phyloP scores from a whole-genome alignment of 2,329 filamentous ascomycete genomes.

The Aureobasidium musti region DNA sequence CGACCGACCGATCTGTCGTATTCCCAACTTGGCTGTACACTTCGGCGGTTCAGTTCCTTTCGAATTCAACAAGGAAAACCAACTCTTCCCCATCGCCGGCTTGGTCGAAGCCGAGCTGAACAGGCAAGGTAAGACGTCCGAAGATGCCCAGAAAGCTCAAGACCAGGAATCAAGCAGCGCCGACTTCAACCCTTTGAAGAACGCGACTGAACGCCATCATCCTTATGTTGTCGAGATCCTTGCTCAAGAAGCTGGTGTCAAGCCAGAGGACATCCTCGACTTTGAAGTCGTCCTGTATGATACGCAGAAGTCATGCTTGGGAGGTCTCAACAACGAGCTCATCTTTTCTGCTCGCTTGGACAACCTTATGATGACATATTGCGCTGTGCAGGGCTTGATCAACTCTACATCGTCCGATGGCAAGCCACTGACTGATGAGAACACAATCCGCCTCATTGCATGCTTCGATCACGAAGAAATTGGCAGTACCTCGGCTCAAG shows the following conservation, averaged over 20 bases:
- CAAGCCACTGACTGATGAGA: constrained; percentile 65
- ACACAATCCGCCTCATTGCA: constrained; percentile 83
- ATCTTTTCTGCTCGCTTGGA: constrained; percentile 95
- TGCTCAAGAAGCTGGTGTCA: constrained; percentile 72
- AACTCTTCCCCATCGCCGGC: constrained; percentile 90
- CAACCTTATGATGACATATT: constrained; percentile 96
- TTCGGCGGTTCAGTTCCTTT: constrained; percentile 84
- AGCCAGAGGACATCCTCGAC: constrained; percentile 74
- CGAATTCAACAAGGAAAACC: constrained; percentile 94
- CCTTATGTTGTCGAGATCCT: constrained; percentile 83
- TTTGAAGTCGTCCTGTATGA: constrained; percentile 98
- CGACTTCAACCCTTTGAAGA: constrained; percentile 73
- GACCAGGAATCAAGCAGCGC: constrained; percentile 43
- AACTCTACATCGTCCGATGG: constrained; percentile 66
- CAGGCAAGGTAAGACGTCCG: constrained; percentile 60
- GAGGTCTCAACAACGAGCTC: constrained; percentile 88
- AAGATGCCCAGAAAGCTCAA: constrained; percentile 49
- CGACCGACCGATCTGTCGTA: constrained; percentile 83
- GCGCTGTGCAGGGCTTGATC: constrained; percentile 81
- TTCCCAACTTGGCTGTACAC: constrained; percentile 93
- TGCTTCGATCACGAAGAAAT: constrained; percentile 99
- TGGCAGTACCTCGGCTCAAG: constrained; percentile 87
- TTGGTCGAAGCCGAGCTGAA: constrained; percentile 87
- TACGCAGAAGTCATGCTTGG: constrained; percentile 85
- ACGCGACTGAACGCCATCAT: constrained; percentile 81